These are phyloP conservation scores for Phytophthora meadii DNA, from an alignment of 352 stramenopile genomes.

Conservation along the genomic window DNA sequence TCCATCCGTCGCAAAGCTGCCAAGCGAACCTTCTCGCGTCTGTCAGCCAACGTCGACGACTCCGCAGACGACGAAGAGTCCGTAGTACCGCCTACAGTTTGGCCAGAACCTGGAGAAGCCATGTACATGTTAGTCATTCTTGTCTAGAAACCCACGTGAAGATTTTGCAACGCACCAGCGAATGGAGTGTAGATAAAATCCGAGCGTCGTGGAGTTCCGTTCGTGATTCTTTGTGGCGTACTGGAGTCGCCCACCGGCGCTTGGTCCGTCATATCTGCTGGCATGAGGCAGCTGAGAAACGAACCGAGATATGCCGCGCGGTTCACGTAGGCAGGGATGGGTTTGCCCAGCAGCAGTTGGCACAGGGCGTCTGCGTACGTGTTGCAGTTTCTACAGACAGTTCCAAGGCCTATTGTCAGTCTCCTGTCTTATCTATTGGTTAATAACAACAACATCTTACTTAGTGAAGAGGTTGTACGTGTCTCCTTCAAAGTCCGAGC, in stretches of 20 bases:
- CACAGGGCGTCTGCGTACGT: conserved; percentile 92
- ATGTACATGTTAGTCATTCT: not conserved
- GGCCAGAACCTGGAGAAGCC: conserved; percentile 45
- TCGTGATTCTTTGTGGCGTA: conserved; percentile 20
- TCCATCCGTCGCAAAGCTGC: conserved; percentile 63
- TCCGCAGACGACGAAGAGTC: conserved; percentile 31
- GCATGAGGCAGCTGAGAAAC: conserved; percentile 86
- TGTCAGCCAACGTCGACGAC: conserved; percentile 48
- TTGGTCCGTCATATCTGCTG: conserved; percentile 54
- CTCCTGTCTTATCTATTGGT: not conserved
- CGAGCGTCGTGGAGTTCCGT: conserved; percentile 31
- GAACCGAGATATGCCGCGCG: conserved; percentile 93
- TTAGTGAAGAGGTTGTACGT: conserved; percentile 93
- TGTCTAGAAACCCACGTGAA: no score
- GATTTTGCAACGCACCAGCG: conserved; percentile 44
- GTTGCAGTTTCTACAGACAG: conserved; percentile 90
- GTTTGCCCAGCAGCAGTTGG: conserved; percentile 77
- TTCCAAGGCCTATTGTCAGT: not conserved
- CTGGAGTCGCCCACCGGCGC: conserved; percentile 65
- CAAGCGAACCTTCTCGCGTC: conserved; percentile 71
- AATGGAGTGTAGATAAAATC: conserved; percentile 67
- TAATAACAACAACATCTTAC: conserved; percentile 33
- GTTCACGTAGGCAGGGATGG: conserved; percentile 93
- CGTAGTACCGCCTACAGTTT: conserved; percentile 38
- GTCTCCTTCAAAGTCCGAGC: conserved; percentile 84